Percentiles rank a stretch among this genome's conserved stretches.
Evolutionary conservation across 2,329 filamentous ascomycete genomes (phyloP).

Genomic region (Phialocephala sp.): DNA sequence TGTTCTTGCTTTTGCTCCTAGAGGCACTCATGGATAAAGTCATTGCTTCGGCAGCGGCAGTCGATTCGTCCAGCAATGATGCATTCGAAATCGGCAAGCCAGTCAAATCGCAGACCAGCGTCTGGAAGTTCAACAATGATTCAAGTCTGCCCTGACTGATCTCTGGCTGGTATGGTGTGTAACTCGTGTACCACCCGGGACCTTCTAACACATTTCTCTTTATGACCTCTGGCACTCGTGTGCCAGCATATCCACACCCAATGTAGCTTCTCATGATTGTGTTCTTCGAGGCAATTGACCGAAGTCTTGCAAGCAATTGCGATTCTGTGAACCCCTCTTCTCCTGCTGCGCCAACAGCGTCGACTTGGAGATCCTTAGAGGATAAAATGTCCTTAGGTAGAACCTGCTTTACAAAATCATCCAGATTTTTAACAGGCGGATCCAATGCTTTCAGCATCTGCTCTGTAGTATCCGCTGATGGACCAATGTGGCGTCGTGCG

Average conservation of each 20-base stretch:
- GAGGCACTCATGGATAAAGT: slow-evolving; percentile 83
- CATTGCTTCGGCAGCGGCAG: slow-evolving; percentile 94
- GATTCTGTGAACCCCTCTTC: slow-evolving; percentile 57
- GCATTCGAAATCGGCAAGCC: slow-evolving; percentile 88
- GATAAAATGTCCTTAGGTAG: slow-evolving; percentile 81
- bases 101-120: slow-evolving; percentile 86
- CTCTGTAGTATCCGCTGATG: slow-evolving; percentile 69
- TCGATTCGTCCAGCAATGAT: slow-evolving; percentile 88
- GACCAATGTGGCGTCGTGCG: slow-evolving; percentile 85
- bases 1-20: slow-evolving; percentile 75
- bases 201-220: slow-evolving; percentile 92
- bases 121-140: slow-evolving; percentile 95
- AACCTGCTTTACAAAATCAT: slow-evolving; percentile 85
- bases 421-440: slow-evolving; percentile 73
- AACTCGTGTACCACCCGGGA: slow-evolving; percentile 97
- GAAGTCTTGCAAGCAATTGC: slow-evolving; percentile 58
- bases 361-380: slow-evolving; percentile 64
- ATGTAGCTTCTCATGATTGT: slow-evolving; percentile 73
- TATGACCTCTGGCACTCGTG: slow-evolving; percentile 87
- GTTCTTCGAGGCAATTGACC: slow-evolving; percentile 63
- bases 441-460: slow-evolving; percentile 83
- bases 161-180: slow-evolving; percentile 96
- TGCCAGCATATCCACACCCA: slow-evolving; percentile 86
- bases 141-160: slow-evolving; percentile 95
- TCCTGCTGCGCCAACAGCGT: slow-evolving; percentile 45